Conservation (phyloP, 164 flowering plant species). For the Dillenia suffruticosa region DNA sequence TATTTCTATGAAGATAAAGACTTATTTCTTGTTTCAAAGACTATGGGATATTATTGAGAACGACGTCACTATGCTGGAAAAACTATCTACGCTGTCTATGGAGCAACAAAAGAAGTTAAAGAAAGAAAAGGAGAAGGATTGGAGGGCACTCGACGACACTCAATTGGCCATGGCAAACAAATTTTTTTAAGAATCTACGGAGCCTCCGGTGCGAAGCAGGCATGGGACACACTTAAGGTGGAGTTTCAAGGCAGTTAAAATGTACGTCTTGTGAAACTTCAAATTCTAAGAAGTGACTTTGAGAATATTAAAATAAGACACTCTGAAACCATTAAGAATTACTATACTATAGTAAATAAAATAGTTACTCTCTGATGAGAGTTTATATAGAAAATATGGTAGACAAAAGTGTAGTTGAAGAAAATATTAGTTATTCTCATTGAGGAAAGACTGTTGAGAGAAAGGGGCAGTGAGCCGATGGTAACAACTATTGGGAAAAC, state of each 20-base stretch:
- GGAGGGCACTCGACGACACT: background rate
- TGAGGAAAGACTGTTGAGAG: too few relatives aligned
- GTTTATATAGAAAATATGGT: background rate
- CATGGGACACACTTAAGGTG: background rate
- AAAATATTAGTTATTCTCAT: too few relatives aligned
- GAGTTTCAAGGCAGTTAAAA: background rate
- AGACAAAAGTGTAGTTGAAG: too few relatives aligned
- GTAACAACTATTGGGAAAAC: too few relatives aligned
- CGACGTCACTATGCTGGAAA: background rate
- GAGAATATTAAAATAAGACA: constrained; percentile 3
- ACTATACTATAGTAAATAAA: background rate
- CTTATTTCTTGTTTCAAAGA: too few relatives aligned
- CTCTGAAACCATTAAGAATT: background rate
- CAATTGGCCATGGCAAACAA: background rate
- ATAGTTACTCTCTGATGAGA: background rate
- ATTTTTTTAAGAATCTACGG: background rate
- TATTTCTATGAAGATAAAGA: too few relatives aligned
- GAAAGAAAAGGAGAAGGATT: background rate
- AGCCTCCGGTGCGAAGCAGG: background rate
- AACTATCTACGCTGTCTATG: background rate
- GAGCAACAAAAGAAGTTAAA: background rate
- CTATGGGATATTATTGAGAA: background rate
- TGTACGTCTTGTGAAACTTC: background rate
- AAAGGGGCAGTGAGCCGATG: too few relatives aligned
- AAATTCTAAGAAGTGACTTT: background rate